Percentiles rank a stretch among this genome's conserved stretches.
Evolutionary conservation across 2,329 filamentous ascomycete genomes (phyloP).

Genomic region (Colletotrichum destructivum): DNA sequence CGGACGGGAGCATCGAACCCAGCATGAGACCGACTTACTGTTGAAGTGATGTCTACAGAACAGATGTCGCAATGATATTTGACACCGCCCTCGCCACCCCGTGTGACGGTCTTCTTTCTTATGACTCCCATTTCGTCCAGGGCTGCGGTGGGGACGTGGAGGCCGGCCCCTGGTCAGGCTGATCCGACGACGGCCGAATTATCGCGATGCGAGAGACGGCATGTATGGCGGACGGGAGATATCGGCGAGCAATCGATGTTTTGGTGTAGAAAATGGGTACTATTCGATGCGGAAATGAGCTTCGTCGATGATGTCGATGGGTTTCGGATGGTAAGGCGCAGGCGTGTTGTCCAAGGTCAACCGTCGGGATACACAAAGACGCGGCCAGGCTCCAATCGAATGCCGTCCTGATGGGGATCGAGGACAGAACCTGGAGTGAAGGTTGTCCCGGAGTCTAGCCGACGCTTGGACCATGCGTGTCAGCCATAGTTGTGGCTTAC

Average conservation of each 20-base stretch:
- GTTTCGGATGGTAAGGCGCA: conserved; percentile 20
- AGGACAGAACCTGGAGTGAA: conserved; percentile 9
- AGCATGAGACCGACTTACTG: conserved; percentile 70
- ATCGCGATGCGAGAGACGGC: conserved; percentile 20
- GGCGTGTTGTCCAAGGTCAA: conserved; percentile 24
- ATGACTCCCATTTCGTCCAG: conserved; percentile 85
- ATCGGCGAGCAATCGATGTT: neutral
- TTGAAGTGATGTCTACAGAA: conserved; percentile 96
- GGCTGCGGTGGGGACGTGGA: conserved; percentile 40
- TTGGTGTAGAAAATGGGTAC: neutral
- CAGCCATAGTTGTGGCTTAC: neutral
- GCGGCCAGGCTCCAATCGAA: conserved; percentile 30
- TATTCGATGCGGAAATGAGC: conserved; percentile 10
- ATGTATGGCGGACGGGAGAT: conserved; percentile 3
- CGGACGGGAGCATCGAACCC: conserved; percentile 7
- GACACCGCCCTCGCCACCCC: conserved; percentile 88
- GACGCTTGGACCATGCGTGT: neutral
- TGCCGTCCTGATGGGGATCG: conserved; percentile 27
- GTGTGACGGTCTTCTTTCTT: conserved; percentile 91
- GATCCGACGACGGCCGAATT: conserved; percentile 32
- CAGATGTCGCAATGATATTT: conserved; percentile 99
- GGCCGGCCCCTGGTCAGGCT: conserved; percentile 41
- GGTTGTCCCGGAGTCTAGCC: conserved; percentile 32
- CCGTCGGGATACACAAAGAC: conserved; percentile 21
- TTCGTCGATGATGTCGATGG: conserved; percentile 34